Percentiles rank a stretch among this genome's conserved stretches.
These are phyloP conservation scores for Triangularia verruculosa DNA, from an alignment of 2,329 filamentous ascomycete genomes.

Conservation along the genomic window DNA sequence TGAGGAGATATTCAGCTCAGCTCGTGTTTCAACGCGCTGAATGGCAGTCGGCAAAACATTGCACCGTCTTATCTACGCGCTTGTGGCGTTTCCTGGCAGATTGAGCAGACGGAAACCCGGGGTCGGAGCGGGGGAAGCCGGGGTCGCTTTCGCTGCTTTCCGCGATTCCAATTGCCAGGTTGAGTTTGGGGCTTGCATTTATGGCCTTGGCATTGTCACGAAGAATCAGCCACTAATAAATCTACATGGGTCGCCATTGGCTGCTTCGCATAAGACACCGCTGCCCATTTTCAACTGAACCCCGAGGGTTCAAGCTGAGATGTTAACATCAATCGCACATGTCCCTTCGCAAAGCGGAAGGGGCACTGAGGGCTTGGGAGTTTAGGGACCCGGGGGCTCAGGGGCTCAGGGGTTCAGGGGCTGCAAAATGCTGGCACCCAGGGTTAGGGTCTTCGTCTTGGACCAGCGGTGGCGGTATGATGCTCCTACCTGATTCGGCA, in stretches of 20 bases:
- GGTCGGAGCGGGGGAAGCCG: not conserved
- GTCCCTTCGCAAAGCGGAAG: too few species aligned
- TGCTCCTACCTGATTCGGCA: too few species aligned
- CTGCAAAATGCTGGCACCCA: not conserved
- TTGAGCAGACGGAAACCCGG: not conserved
- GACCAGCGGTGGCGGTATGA: not conserved
- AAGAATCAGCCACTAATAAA: conserved; percentile 2
- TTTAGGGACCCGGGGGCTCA: too few species aligned
- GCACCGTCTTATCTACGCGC: not conserved
- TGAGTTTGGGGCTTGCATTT: not conserved
- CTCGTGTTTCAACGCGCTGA: not conserved
- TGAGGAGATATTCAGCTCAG: not conserved
- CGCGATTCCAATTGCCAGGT: not conserved
- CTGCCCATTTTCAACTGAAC: not conserved
- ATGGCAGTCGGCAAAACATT: conserved; percentile 2
- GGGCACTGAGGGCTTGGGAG: too few species aligned
- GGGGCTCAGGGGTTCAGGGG: not conserved
- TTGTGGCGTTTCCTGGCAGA: not conserved
- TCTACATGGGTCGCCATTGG: not conserved
- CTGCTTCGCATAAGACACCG: not conserved
- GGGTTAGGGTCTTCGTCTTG: not conserved
- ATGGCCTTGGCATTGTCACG: not conserved
- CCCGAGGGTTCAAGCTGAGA: not conserved
- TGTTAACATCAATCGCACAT: not conserved
- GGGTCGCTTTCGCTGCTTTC: not conserved